A percentile compares a stretch with the other conserved stretches of the same genome.
Conservation (phyloP, 495 filamentous ascomycete genomes). For the Daldinia grandis region DNA sequence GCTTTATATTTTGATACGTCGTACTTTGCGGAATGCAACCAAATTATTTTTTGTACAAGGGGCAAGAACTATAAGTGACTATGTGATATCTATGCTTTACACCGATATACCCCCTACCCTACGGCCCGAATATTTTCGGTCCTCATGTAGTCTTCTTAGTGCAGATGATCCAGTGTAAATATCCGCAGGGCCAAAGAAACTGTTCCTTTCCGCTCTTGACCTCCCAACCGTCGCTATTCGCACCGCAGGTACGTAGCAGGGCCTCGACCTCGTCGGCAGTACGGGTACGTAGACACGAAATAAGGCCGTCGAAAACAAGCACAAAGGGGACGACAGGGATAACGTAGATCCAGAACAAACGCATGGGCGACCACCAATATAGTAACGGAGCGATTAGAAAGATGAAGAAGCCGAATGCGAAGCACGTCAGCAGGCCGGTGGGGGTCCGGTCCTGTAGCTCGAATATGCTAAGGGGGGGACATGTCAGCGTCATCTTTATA, state of each 20-base stretch:
- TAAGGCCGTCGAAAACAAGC: constrained; percentile 70
- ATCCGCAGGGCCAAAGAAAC: constrained; percentile 60
- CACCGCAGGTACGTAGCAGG: constrained; percentile 62
- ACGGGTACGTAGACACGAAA: constrained; percentile 71
- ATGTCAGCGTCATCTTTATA: neutral
- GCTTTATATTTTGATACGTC: constrained; percentile 26
- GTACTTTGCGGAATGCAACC: neutral
- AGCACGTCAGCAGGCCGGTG: constrained; percentile 61
- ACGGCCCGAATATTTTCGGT: neutral
- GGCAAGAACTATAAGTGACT: constrained; percentile 5
- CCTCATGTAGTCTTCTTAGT: constrained; percentile 42
- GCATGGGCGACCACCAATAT: constrained; percentile 64
- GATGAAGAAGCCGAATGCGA: constrained; percentile 63
- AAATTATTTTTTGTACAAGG: constrained; percentile 1
- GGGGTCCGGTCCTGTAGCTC: constrained; percentile 72
- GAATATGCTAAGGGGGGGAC: constrained; percentile 62
- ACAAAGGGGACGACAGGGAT: constrained; percentile 71
- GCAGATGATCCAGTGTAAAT: constrained; percentile 61
- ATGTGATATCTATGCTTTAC: constrained; percentile 11
- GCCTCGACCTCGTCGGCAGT: constrained; percentile 68
- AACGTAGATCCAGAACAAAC: constrained; percentile 70
- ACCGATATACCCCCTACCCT: neutral
- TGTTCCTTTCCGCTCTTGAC: constrained; percentile 60
- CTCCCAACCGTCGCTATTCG: constrained; percentile 59
- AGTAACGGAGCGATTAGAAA: constrained; percentile 59